A percentile compares a stretch with the other conserved stretches of the same genome.
These are phyloP conservation scores for Fusarium fracticaudum DNA, from an alignment of 2,329 filamentous ascomycete species.

Conservation along the genomic window DNA sequence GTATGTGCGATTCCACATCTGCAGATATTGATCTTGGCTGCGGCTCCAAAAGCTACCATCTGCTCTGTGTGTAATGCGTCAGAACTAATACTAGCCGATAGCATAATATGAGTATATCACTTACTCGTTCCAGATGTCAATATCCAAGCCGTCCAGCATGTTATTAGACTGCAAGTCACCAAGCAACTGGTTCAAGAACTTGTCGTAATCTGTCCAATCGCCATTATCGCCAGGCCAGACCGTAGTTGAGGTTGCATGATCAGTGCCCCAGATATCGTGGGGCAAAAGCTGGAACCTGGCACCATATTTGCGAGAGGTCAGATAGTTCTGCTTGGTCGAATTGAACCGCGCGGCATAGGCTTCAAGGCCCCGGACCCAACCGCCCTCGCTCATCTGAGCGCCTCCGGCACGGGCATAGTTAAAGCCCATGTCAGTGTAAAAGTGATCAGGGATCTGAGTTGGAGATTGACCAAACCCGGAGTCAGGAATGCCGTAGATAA, in stretches of 20 bases:
- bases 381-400: background rate
- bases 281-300: background rate
- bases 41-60: background rate
- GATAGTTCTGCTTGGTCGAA: background rate
- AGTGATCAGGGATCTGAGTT: conserved; percentile 1
- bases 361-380: background rate
- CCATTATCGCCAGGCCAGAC: conserved; percentile 2
- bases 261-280: background rate
- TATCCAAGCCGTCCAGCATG: background rate
- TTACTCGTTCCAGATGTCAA: conserved; percentile 4
- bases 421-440: background rate
- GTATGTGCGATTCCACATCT: background rate
- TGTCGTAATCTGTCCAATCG: background rate
- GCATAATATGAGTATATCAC: fast-evolving
- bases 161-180: background rate
- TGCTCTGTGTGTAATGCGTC: background rate
- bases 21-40: background rate
- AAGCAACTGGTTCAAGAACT: background rate
- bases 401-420: conserved; percentile 1
- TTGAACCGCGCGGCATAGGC: background rate
- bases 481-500: conserved; percentile 2
- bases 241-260: background rate
- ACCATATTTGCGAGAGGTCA: background rate
- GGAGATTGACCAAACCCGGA: background rate
- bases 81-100: background rate